phyloP scores from a whole-genome alignment of 768 basidiomycete species.

The Rhodotorula taiwanensis region DNA sequence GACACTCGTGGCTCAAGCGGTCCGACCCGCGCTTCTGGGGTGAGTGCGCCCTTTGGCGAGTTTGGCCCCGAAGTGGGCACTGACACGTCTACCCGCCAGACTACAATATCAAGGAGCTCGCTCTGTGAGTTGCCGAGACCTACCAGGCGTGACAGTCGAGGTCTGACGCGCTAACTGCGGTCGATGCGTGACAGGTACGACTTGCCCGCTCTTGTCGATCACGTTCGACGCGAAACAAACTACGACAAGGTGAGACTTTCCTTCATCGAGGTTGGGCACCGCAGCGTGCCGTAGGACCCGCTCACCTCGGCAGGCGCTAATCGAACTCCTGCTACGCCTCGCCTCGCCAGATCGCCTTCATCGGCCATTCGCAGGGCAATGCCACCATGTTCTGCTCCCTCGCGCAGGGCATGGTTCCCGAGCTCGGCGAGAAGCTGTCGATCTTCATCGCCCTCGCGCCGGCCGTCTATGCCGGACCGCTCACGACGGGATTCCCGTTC shows the following conservation, averaged over 20 bases:
- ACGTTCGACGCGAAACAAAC: constrained; percentile 49
- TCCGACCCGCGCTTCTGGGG: constrained; percentile 52
- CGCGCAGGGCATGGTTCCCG: constrained; percentile 50
- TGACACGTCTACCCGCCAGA: constrained; percentile 39
- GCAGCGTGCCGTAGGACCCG: too few relatives aligned
- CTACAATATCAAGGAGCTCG: constrained; percentile 52
- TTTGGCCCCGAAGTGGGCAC: background rate
- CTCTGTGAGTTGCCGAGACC: constrained; percentile 42
- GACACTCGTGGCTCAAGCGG: constrained; percentile 47
- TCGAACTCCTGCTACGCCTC: background rate
- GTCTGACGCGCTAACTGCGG: too few relatives aligned
- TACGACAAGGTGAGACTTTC: constrained; percentile 50
- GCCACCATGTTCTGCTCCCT: constrained; percentile 52
- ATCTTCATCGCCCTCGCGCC: constrained; percentile 52
- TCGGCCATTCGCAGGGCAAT: constrained; percentile 54
- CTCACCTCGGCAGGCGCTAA: too few relatives aligned
- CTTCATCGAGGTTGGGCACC: too few relatives aligned
- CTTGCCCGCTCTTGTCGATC: constrained; percentile 51
- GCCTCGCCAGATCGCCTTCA: constrained; percentile 48
- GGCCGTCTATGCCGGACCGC: constrained; percentile 52
- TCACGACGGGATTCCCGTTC: constrained; percentile 52
- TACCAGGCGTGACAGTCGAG: too few relatives aligned
- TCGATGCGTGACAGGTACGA: constrained; percentile 46
- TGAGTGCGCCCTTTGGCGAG: constrained; percentile 36
- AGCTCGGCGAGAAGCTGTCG: constrained; percentile 49